Evolutionary conservation across 1,284 basidiomycete genomes (phyloP).

Genomic region (Moesziomyces sp.): DNA sequence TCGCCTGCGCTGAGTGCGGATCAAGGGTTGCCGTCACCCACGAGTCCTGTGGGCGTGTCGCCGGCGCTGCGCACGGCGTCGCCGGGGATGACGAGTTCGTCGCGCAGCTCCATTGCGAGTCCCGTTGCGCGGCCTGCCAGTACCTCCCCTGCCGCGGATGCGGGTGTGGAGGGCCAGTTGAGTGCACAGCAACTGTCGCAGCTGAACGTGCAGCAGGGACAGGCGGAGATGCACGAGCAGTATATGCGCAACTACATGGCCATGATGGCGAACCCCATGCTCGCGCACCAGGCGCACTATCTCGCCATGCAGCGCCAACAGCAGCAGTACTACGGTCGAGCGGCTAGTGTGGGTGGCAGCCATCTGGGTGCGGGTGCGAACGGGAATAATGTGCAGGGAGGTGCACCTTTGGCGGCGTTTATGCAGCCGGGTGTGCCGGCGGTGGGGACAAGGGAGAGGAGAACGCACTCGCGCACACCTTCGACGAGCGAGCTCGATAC

Average conservation of each 20-base stretch:
- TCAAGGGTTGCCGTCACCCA: conserved; percentile 8
- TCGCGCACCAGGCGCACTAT: conserved; percentile 47
- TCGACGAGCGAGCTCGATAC: not conserved
- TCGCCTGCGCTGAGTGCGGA: not conserved
- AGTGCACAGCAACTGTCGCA: conserved; percentile 34
- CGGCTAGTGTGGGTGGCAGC: conserved; percentile 25
- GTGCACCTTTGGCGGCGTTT: not conserved
- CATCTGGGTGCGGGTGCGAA: conserved; percentile 23
- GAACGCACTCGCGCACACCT: conserved; percentile 12
- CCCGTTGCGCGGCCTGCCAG: conserved; percentile 23
- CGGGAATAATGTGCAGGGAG: conserved; percentile 12
- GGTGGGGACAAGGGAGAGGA: not conserved
- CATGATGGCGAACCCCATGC: conserved; percentile 46
- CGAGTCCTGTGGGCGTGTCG: conserved; percentile 8
- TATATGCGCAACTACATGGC: conserved; percentile 55
- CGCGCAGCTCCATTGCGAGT: conserved; percentile 33
- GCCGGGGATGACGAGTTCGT: conserved; percentile 20
- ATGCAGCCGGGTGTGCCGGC: not conserved
- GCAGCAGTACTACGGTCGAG: conserved; percentile 40
- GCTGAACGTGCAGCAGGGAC: conserved; percentile 36
- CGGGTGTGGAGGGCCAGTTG: not conserved
- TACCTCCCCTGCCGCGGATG: not conserved
- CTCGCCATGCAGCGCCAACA: conserved; percentile 44
- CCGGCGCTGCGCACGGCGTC: conserved; percentile 20
- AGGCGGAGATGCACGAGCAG: conserved; percentile 44